phyloP scores from a whole-genome alignment of 1,284 basidiomycete genomes.

The Fomitopsis schrenkii region DNA sequence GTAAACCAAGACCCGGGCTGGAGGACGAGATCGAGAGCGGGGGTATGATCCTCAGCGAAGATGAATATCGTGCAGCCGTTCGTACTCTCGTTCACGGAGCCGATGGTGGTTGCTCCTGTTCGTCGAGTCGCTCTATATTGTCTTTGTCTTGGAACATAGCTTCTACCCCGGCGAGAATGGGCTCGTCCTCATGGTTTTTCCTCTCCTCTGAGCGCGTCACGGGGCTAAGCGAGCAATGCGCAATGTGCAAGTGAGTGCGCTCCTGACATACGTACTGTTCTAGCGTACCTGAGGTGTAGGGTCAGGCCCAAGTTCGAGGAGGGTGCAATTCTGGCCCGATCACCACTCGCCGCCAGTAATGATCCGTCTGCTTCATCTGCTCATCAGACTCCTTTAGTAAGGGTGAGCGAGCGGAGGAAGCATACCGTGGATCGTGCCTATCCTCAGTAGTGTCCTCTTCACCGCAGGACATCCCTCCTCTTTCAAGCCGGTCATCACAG shows the following conservation, averaged over 20 bases:
- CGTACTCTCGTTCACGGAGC: slow-evolving; percentile 35
- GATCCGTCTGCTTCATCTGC: slow-evolving; percentile 33
- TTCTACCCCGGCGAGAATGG: slow-evolving; percentile 36
- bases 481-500: slow-evolving; percentile 23
- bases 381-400: slow-evolving; percentile 39
- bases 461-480: slow-evolving; percentile 26
- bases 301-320: slow-evolving; percentile 15
- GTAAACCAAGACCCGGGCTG: slow-evolving; percentile 22
- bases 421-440: slow-evolving; percentile 29
- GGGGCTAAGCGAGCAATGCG: background rate
- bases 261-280: slow-evolving; percentile 15
- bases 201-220: background rate
- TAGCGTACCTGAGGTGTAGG: slow-evolving; percentile 12
- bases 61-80: slow-evolving; percentile 35
- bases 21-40: slow-evolving; percentile 24
- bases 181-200: slow-evolving; percentile 38
- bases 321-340: slow-evolving; percentile 31
- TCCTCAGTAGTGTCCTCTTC: slow-evolving; percentile 21
- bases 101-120: slow-evolving; percentile 35
- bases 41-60: slow-evolving; percentile 16
- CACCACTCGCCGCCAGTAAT: slow-evolving; percentile 39
- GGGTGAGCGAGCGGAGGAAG: slow-evolving; percentile 34
- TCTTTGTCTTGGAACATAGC: slow-evolving; percentile 29
- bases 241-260: slow-evolving; percentile 20
- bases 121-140: slow-evolving; percentile 30